Evolutionary conservation across 768 basidiomycete genomes (phyloP).

Genomic region (Boletales sp.): DNA sequence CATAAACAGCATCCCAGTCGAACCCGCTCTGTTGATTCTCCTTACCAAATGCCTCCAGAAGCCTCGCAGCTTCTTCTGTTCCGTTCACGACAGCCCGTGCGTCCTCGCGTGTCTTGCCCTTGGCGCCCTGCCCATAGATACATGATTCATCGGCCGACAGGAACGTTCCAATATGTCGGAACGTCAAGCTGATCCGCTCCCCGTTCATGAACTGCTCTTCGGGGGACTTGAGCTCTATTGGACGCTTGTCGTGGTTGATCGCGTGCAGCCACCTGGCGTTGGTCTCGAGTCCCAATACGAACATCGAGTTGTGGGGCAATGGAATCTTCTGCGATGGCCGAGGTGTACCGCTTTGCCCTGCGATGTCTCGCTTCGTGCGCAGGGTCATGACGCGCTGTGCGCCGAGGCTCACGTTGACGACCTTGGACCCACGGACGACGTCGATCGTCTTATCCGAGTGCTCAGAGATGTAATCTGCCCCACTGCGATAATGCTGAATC

Average conservation of each 20-base stretch:
- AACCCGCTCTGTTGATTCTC: constrained; percentile 72
- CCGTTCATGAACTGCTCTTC: constrained; percentile 56
- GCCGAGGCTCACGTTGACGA: constrained; percentile 80
- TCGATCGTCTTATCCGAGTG: constrained; percentile 88
- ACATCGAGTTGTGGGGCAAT: constrained; percentile 80
- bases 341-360: constrained; percentile 22
- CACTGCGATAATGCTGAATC: constrained; percentile 76
- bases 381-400: constrained; percentile 76
- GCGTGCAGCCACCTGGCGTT: constrained; percentile 75
- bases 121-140: constrained; percentile 77
- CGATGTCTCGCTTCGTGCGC: constrained; percentile 55
- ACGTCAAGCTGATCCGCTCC: constrained; percentile 76
- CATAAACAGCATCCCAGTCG: constrained; percentile 66
- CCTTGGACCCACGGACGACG: constrained; percentile 65
- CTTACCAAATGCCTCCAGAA: constrained; percentile 65
- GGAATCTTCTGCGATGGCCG: constrained; percentile 59
- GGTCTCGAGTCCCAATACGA: constrained; percentile 71
- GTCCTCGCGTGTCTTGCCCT: constrained; percentile 51
- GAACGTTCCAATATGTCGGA: constrained; percentile 77
- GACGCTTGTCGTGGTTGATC: constrained; percentile 74
- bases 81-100: constrained; percentile 56
- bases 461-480: constrained; percentile 80
- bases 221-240: constrained; percentile 44
- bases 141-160: constrained; percentile 44
- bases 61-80: constrained; percentile 40